Evolutionary conservation across 1,139 yeast species (phyloP).

Genomic region (Keqinozyma sinolaborantium): DNA sequence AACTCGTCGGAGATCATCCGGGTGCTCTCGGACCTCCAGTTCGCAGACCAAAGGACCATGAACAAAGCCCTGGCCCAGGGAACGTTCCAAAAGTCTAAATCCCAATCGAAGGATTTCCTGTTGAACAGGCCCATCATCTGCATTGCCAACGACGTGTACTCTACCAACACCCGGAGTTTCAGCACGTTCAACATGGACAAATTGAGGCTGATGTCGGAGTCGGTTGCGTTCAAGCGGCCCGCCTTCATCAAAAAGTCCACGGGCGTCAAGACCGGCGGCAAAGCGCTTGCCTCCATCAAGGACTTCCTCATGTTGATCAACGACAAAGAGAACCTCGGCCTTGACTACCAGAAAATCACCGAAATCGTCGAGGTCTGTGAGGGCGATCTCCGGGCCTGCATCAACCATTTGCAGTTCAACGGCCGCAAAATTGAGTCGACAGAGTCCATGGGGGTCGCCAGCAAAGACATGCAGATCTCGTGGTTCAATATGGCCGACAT

Average conservation of each 20-base stretch:
- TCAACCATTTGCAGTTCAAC: slow-evolving; percentile 78
- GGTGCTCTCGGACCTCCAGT: slow-evolving; percentile 58
- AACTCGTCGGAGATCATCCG: slow-evolving; percentile 73
- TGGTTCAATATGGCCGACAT: slow-evolving; percentile 61
- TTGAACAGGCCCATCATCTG: slow-evolving; percentile 85
- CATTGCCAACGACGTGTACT: slow-evolving; percentile 83
- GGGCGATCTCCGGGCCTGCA: slow-evolving; percentile 82
- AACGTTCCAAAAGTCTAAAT: slow-evolving; percentile 13
- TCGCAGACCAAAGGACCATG: slow-evolving; percentile 55
- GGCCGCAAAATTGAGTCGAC: slow-evolving; percentile 18
- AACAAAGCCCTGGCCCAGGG: slow-evolving; percentile 9
- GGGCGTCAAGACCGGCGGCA: slow-evolving; percentile 28
- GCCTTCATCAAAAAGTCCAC: slow-evolving; percentile 38
- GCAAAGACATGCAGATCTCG: slow-evolving; percentile 51
- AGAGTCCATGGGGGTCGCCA: slow-evolving; percentile 2
- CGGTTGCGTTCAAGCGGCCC: slow-evolving; percentile 64
- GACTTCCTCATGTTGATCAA: slow-evolving; percentile 34
- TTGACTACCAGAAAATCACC: slow-evolving; percentile 33
- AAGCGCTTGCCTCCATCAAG: slow-evolving; percentile 37
- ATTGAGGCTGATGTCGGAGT: slow-evolving; percentile 69
- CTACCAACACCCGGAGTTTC: slow-evolving; percentile 33
- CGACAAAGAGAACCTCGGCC: slow-evolving; percentile 26
- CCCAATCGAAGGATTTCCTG: slow-evolving; percentile 29
- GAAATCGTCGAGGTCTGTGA: slow-evolving; percentile 70
- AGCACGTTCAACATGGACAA: slow-evolving; percentile 57